Percentiles rank a stretch among this genome's conserved stretches.
Evolutionary conservation across 2,329 filamentous ascomycete genomes (phyloP).

Genomic region (Aspergillus novoparasiticus): DNA sequence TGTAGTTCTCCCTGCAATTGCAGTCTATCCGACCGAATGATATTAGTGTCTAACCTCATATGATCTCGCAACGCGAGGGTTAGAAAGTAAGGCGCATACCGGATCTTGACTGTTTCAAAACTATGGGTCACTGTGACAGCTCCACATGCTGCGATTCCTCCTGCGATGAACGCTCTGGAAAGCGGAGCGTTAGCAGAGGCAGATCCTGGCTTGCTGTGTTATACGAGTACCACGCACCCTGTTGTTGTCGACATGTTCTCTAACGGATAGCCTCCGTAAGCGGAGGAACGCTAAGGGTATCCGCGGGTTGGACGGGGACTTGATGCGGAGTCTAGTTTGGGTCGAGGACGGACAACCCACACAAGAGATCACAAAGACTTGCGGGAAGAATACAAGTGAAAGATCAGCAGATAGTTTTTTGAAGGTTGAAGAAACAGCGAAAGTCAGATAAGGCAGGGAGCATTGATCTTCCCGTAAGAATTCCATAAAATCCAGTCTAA

Average conservation of each 20-base stretch:
- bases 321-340: not conserved
- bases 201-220: not conserved
- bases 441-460: conserved; percentile 1
- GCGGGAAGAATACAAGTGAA: not conserved
- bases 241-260: conserved; percentile 57
- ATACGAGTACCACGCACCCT: conserved; percentile 40
- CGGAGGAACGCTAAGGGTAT: conserved; percentile 14
- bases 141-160: conserved; percentile 94
- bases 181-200: conserved; percentile 17
- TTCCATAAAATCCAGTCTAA: not conserved
- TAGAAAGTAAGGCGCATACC: conserved; percentile 54
- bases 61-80: not conserved
- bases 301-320: not conserved
- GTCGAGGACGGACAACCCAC: not conserved
- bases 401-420: not conserved
- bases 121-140: conserved; percentile 97
- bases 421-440: not conserved
- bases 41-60: not conserved
- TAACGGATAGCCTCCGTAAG: conserved; percentile 16
- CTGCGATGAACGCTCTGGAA: conserved; percentile 82
- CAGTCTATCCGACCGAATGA: conserved; percentile 60
- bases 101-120: conserved; percentile 98
- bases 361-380: not conserved
- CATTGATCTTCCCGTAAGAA: not conserved
- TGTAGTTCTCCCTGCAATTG: conserved; percentile 96